Evolutionary conservation across 371 early-diverging fungal genomes (phyloP).

Genomic region (Capniomyces stellatus): DNA sequence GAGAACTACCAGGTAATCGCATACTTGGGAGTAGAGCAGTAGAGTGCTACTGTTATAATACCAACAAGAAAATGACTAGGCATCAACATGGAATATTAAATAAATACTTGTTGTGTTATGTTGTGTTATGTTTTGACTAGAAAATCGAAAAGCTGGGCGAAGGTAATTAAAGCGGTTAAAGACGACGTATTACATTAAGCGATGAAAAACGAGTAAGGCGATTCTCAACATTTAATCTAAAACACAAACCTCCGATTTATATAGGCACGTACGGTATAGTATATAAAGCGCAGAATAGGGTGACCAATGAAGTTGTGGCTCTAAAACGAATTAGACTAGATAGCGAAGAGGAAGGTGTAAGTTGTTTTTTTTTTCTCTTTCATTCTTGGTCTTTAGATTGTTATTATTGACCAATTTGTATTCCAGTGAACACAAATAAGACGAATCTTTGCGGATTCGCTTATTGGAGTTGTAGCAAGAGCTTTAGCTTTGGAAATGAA

Average conservation of each 20-base stretch:
- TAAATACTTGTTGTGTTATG: neutral
- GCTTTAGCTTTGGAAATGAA: constrained; percentile 21
- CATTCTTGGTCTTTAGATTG: neutral
- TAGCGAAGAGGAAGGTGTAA: constrained; percentile 81
- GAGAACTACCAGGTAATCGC: neutral
- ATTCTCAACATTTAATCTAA: neutral
- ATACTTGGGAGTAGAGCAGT: neutral
- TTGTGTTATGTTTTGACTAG: constrained; percentile 24
- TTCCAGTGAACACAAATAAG: neutral
- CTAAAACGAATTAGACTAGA: constrained; percentile 94
- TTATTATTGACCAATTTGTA: neutral
- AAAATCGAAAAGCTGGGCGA: constrained; percentile 87
- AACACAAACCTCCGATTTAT: neutral
- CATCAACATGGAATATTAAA: neutral
- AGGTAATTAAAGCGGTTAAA: constrained; percentile 26
- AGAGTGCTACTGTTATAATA: neutral
- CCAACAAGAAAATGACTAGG: neutral
- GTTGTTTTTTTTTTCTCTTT: neutral
- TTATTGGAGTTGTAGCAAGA: constrained; percentile 4
- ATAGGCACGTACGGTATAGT: constrained; percentile 84
- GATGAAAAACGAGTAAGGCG: neutral
- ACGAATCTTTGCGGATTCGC: neutral
- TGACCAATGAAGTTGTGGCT: constrained; percentile 88
- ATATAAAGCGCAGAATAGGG: constrained; percentile 89
- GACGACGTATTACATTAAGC: neutral